phyloP scores from a whole-genome alignment of 2,329 filamentous ascomycete genomes.

The Fusarium stilboides region DNA sequence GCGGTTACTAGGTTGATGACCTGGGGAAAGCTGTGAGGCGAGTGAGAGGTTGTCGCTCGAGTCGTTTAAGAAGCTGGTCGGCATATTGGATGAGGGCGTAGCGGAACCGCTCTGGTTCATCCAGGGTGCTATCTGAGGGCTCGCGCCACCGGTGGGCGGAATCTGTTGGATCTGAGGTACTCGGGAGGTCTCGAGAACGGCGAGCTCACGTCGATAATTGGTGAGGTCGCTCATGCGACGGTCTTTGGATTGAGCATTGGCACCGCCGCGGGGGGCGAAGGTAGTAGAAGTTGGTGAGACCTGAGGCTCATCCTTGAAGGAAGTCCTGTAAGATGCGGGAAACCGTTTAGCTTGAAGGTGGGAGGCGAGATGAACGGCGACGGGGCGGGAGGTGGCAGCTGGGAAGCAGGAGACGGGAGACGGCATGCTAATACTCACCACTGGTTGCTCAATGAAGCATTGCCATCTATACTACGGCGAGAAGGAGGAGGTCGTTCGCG shows the following conservation, averaged over 20 bases:
- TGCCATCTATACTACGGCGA: slow-evolving; percentile 45
- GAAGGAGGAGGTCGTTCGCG: slow-evolving; percentile 38
- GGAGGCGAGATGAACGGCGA: slow-evolving; percentile 39
- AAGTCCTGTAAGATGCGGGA: slow-evolving; percentile 45
- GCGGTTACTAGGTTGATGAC: slow-evolving; percentile 65
- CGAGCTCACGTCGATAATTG: slow-evolving; percentile 81
- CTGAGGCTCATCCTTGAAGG: slow-evolving; percentile 59
- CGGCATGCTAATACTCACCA: slow-evolving; percentile 47
- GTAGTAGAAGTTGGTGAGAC: slow-evolving; percentile 66
- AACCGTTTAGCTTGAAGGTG: slow-evolving; percentile 40
- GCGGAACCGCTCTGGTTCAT: slow-evolving; percentile 63
- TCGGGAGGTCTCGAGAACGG: slow-evolving; percentile 75
- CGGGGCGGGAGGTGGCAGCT: slow-evolving; percentile 34
- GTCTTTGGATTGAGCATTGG: slow-evolving; percentile 63
- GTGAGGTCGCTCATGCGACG: slow-evolving; percentile 73
- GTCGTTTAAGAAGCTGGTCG: slow-evolving; percentile 80
- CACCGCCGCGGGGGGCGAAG: slow-evolving; percentile 60
- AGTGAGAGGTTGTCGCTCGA: slow-evolving; percentile 78
- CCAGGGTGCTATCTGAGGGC: slow-evolving; percentile 72
- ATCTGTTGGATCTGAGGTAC: slow-evolving; percentile 71
- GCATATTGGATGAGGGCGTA: slow-evolving; percentile 57
- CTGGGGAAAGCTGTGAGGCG: slow-evolving; percentile 78
- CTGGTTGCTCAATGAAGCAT: slow-evolving; percentile 47
- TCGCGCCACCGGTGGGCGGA: slow-evolving; percentile 66
- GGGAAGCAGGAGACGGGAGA: slow-evolving; percentile 36